Evolutionary conservation across 2,329 filamentous ascomycete species (phyloP), one percentile per base, ranked within the genome.

Genomic region (Emmonsiellopsis sp.): DNA sequence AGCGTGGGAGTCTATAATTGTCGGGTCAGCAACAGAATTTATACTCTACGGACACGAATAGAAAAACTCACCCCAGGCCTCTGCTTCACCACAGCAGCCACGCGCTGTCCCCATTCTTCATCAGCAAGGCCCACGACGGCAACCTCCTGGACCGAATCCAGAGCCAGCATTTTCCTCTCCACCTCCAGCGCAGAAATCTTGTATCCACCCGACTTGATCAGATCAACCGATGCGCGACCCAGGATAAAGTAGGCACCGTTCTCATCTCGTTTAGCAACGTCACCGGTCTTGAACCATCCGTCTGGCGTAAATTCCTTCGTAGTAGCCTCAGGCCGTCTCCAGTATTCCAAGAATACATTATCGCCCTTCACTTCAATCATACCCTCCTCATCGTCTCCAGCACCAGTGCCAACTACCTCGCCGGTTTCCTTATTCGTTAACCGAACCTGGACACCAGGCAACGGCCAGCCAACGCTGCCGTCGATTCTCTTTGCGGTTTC

Each of bases 131-230:
- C 77, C 3, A 80, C 75, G 1, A 80, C 75, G 58, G 76, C 77
- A 4, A 75, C 76, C 62, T 80, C 78, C 46, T 74, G 67, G 35
- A 80, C 69, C 34, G 73, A 72, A 1, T 73, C 68, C 51, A 80
- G 59, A 0, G 70, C 69, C 26, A 80, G 66, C 58, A 79, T 71
- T 56, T 79, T 76, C 15, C 77, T 69, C 61, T 80, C 78, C 32
- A 80, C 76, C 49, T 80, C 78, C 9, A 80, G 63, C 0, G 78
- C 77, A 0, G 74, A 78, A 37, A 80, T 75, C 63, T 80, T 80
- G 58, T 79, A 80, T 0, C 78, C 78, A 13, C 78, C 77, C 0
- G 74, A 76, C 57, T 81, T 80, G 62, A 81, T 79, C 34, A 81
- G 70, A 57, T 80, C 77, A 6, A 78, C 69, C 15, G 73, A 76